These are phyloP conservation scores for Starmerella powellii DNA, from an alignment of 805 yeast genomes.

Conservation along the genomic window DNA sequence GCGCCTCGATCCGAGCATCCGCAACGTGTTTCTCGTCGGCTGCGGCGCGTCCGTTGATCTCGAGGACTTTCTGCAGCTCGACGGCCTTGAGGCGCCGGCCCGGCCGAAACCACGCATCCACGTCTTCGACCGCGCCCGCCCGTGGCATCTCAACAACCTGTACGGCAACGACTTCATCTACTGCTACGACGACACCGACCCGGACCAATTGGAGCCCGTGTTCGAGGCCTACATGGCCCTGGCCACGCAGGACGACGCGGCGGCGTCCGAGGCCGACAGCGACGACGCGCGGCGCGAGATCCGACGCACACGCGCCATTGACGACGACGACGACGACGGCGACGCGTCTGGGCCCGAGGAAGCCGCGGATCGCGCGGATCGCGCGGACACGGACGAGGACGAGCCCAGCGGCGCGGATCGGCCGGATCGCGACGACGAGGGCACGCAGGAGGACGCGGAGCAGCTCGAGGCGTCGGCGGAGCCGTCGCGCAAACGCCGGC, in stretches of 20 bases:
- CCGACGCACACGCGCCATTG: not conserved
- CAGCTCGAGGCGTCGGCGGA: conserved; percentile 7
- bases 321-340: conserved; percentile 11
- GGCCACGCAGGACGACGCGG: conserved; percentile 26
- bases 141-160: conserved; percentile 90
- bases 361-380: conserved; percentile 10
- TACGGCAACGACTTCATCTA: conserved; percentile 65
- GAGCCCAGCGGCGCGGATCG: conserved; percentile 4
- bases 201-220: conserved; percentile 48
- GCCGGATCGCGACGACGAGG: not conserved
- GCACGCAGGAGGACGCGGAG: conserved; percentile 16
- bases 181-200: conserved; percentile 79
- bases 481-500: conserved; percentile 7
- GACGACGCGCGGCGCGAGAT: conserved; percentile 7
- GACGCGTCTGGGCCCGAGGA: conserved; percentile 23
- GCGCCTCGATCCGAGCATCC: conserved; percentile 59
- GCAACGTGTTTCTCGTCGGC: conserved; percentile 69
- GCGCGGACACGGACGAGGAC: conserved; percentile 3
- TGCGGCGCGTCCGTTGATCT: conserved; percentile 90
- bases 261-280: conserved; percentile 16
- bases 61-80: conserved; percentile 40
- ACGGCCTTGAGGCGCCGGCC: not conserved
- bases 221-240: conserved; percentile 45
- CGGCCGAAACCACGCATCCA: conserved; percentile 43
- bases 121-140: conserved; percentile 83